Evolutionary conservation across 495 filamentous ascomycete genomes (phyloP), one percentile per base, ranked within the genome.

Genomic region (Apodospora peruviana): DNA sequence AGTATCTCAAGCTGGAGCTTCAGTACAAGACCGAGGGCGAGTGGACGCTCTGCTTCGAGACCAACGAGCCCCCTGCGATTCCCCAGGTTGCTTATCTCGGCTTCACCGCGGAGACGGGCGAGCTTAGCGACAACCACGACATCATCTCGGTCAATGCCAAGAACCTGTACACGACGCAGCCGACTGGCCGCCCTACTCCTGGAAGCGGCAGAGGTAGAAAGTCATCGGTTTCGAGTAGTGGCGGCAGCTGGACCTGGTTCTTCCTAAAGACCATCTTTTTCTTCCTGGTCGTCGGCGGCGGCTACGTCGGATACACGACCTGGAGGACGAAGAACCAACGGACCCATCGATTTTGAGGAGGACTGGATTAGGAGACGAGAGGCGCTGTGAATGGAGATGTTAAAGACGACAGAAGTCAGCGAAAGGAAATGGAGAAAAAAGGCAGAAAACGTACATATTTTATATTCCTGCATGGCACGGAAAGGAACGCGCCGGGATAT

Each of bases 61-160:
- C 85, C 37, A 72, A 70, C 59, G 78, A 83, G 57, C 74, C 79
- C 4, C 83, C 90, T 52, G 83, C 85, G 55, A 85, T 99, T 48
- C 94, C 94, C 36, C 81, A 85, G 17, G 88, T 96, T 27, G 82
- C 89, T 18, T 99, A 99, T 71, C 80, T 99, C 12, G 94, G 94
- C 57, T 95, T 99, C 72, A 88, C 81, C 48, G 90, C 91, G 36
- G 90, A 97, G 74, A 96, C 91, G 21, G 94, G 94, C 57, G 94
- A 99, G 71, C 78, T 99, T 56, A 88, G 80, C 65, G 94, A 99
- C 68, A 95, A 96, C 76, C 90, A 95, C 79, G 94, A 99, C 67
- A 94, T 99, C 67, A 85, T 97, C 66, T 85, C 79, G 46, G 79
- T 99, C 65, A 73, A 84, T 49, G 82, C 91, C 34, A 86, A 87